A percentile compares a stretch with the other conserved stretches of the same genome.
These are phyloP conservation scores for Phoma herbarum DNA, from an alignment of 2,329 filamentous ascomycete genomes.

Conservation along the genomic window DNA sequence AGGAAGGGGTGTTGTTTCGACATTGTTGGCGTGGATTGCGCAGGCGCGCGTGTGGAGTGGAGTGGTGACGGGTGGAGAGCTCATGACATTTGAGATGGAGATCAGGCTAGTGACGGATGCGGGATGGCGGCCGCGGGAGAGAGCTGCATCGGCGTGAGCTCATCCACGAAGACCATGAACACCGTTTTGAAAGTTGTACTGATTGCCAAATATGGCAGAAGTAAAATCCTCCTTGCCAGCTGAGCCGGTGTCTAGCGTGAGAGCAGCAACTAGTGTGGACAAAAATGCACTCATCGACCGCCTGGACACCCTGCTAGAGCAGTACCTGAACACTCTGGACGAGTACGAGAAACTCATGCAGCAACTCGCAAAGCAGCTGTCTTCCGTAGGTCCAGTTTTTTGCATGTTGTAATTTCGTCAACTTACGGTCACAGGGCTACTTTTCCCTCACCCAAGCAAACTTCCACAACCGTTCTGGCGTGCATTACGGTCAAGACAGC, in stretches of 20 bases:
- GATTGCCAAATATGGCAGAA: not conserved
- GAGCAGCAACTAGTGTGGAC: not conserved
- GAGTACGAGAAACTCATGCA: slow-evolving; percentile 69
- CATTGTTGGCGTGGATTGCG: slow-evolving; percentile 32
- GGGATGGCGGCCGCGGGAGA: slow-evolving; percentile 30
- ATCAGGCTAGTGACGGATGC: slow-evolving; percentile 21
- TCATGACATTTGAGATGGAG: not conserved
- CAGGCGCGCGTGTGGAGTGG: slow-evolving; percentile 4
- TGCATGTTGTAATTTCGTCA: not conserved
- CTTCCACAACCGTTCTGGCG: slow-evolving; percentile 70
- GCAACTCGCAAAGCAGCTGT: slow-evolving; percentile 63
- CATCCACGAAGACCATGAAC: not conserved
- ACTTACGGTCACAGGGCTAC: slow-evolving; percentile 49
- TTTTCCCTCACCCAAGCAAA: slow-evolving; percentile 75
- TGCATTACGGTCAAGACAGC: slow-evolving; percentile 72
- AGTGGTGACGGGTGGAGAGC: slow-evolving; percentile 1
- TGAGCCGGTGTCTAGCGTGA: not conserved
- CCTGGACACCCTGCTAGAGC: slow-evolving; percentile 71
- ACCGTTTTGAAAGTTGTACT: not conserved
- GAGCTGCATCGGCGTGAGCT: not conserved
- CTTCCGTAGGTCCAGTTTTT: slow-evolving; percentile 55
- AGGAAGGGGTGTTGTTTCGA: slow-evolving; percentile 47
- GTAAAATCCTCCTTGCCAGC: not conserved
- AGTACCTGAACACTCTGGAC: slow-evolving; percentile 72
- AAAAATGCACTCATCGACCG: slow-evolving; percentile 47